Base-by-base conservation (phyloP, 1,284 basidiomycete genomes). In the Singerocomus rubriflavus region DNA sequence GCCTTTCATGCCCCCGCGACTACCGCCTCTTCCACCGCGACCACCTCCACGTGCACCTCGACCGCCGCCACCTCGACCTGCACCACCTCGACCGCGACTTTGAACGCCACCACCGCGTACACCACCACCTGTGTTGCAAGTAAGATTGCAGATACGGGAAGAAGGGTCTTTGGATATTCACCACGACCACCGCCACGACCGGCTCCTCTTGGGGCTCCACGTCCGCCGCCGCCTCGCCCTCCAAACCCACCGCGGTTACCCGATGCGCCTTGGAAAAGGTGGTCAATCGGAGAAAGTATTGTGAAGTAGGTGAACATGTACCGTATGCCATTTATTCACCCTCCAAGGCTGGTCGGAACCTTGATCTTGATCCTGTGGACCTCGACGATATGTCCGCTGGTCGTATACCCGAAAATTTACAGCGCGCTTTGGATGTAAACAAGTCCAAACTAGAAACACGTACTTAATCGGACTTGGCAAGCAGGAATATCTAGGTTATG, bases 1-100 rank as follows among this genome's bases (percentile, higher is more conserved):
- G 35, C 92, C 93, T 61, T 72, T 81, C 25, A 82, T 82, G n/a
- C 88, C 77, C 40, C 80, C 74, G 36, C 78, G 67, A 8, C 69
- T 56, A 6, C 67, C 63, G 38, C 72, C 62, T 16, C 66, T 57
- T 6, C 69, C 74, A 7, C 69, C 68, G 37, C 72, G 73, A 32
- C 74, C 70, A 14, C 66, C 63, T 14, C 76, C 73, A 33, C 68
- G 66, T 36, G 71, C 74, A 21, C 74, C 71, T 47, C 72, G 67
- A 26, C 63, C 64, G 21, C 68, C 64, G 14, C 69, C 64, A 16
- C 63, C 53, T 14, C 60, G 48, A 39, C 58, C 42, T 56, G 63
- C 64, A 34, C 46, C 56, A 31, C 63, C 60, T 17, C 61, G 44
- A 5, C 61, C 60, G 33, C 60, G 63, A 39, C 27, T 35, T 53